Percentiles rank a stretch among this genome's conserved stretches.
phyloP scores from a whole-genome alignment of 78 protist species.

The slime mould (Dictyostelium discoideum) region DNA sequence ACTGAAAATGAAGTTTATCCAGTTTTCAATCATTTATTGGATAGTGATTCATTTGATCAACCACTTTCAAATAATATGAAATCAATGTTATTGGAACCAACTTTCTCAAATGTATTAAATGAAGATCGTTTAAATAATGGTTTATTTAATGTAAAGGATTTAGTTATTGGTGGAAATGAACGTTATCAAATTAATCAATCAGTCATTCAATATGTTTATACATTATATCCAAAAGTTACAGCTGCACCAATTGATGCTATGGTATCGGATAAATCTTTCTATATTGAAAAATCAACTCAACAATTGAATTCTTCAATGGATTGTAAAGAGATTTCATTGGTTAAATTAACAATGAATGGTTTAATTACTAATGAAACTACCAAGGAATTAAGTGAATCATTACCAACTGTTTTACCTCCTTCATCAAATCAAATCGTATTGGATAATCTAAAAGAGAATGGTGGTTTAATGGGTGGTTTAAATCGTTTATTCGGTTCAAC shows the following conservation, averaged over 20 bases:
- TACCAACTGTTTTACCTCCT: not conserved
- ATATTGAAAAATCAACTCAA: not conserved
- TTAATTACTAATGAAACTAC: not conserved
- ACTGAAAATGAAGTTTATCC: conserved; percentile 14
- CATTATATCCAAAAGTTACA: conserved; percentile 34
- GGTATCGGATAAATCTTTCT: conserved; percentile 46
- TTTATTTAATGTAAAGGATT: not conserved
- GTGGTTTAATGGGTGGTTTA: conserved; percentile 46
- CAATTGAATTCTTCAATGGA: not conserved
- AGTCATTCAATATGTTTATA: conserved; percentile 23
- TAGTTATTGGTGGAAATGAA: not conserved
- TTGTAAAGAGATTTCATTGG: not conserved
- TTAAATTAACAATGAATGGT: conserved; percentile 7
- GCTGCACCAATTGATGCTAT: conserved; percentile 33
- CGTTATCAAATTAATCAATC: not conserved
- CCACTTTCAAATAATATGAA: conserved; percentile 19
- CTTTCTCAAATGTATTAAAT: not conserved
- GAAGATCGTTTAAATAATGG: not conserved
- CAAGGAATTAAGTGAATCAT: not conserved
- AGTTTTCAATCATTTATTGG: not conserved
- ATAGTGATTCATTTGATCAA: not conserved
- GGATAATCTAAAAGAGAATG: not conserved
- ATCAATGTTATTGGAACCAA: conserved; percentile 51
- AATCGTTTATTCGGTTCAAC: conserved; percentile 52
- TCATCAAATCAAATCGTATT: not conserved